Evolutionary conservation across 129 eudicot species (phyloP).

Genomic region (Arctium minus): DNA sequence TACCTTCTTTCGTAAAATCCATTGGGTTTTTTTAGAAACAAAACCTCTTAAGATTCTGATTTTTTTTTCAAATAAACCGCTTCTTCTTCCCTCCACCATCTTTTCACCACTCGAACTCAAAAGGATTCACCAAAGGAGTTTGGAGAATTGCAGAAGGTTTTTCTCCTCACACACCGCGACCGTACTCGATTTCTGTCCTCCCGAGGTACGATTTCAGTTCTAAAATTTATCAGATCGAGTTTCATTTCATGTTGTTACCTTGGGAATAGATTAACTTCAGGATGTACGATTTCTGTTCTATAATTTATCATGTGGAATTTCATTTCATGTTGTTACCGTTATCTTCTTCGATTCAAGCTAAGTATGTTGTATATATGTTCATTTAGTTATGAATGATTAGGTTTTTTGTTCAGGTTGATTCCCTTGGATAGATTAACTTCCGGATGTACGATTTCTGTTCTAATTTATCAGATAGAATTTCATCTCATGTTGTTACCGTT

Average conservation of each 20-base stretch:
- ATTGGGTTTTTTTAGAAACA: no score
- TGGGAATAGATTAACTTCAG: neutral
- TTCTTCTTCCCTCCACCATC: neutral
- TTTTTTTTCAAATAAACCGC: neutral
- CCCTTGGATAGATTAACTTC: neutral
- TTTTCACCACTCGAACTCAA: neutral
- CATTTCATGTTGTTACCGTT: neutral
- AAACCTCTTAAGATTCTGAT: no score
- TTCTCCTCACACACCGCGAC: neutral
- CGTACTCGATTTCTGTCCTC: neutral
- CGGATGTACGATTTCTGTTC: neutral
- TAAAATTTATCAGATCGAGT: no score
- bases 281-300: neutral
- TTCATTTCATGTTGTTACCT: no score
- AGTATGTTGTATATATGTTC: no score
- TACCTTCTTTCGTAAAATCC: no score
- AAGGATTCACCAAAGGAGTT: neutral
- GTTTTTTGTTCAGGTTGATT: neutral
- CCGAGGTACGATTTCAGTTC: neutral
- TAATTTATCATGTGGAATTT: neutral
- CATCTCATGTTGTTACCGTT: no score
- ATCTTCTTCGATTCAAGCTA: no score
- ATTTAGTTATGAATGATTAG: neutral
- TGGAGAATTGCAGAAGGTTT: constrained; percentile 2
- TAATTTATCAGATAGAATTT: neutral